Evolutionary conservation across 169 alveolate genomes (phyloP), one percentile per base, ranked within the genome.

Genomic region (Perkinsus olseni): DNA sequence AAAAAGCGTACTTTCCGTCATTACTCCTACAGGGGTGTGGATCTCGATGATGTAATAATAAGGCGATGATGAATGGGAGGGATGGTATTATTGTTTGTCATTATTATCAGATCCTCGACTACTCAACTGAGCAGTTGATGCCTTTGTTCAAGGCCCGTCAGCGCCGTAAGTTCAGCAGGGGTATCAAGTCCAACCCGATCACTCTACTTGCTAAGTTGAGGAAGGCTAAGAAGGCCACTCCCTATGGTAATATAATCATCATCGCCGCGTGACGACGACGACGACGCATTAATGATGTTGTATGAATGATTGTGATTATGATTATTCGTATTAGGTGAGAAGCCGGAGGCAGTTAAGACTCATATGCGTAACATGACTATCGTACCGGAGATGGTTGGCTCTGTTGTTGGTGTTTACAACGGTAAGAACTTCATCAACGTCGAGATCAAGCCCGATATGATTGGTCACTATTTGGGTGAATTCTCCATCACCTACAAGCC

Each of bases 381-480:
- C 38, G 97, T 99, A 91, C 99, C 99, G 38, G 99, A 98, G 94
- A 98, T 99, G 99, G 98, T 98, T 91, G 99, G 99, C 45, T 98
- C 99, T 74, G 97, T 99, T 82, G 99, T 98, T 91, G 99, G 99
- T 91, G 99, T 98, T 92, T 98, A 99, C 99, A 97, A 98, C 95
- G 99, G 99, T 91, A 98, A 98, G 96, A 98, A 97, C 94, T 99
- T 97, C 96, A 98, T 97, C 96, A 97, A 98, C 93, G 99, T 99
- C 92, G 99, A 99, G 96, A 98, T 99, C 94, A 99, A 99, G 96
- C 99, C 99, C 37, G 99, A 99, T 96, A 99, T 99, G 99, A 97
- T 99, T 94, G 99, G 99, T 92, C 98, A 98, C 97, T 99, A 99
- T 96, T 97, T 99, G 93, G 99, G 99, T 37, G 99, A 99, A 97